Evolutionary conservation across 2,329 filamentous ascomycete species (phyloP).

Genomic region (Arachnomyces sp.): DNA sequence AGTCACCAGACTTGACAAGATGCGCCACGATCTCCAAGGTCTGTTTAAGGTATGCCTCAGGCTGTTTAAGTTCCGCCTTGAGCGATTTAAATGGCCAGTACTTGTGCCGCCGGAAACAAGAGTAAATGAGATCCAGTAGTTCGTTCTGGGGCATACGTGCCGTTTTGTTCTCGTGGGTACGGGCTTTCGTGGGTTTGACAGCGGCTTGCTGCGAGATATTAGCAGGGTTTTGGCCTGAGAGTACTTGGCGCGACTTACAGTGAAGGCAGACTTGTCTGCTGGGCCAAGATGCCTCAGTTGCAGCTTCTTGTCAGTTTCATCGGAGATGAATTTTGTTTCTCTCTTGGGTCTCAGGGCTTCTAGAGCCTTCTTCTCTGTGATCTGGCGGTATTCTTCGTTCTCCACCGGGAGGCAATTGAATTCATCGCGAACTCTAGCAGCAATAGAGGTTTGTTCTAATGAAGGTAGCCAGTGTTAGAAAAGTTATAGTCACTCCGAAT

Average conservation of each 20-base stretch:
- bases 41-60: constrained; percentile 85
- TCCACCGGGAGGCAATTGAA: constrained; percentile 65
- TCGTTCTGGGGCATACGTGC: constrained; percentile 84
- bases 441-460: constrained; percentile 67
- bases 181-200: constrained; percentile 45
- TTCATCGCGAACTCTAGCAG: constrained; percentile 66
- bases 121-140: constrained; percentile 75
- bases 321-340: constrained; percentile 45
- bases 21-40: constrained; percentile 74
- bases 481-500: background rate
- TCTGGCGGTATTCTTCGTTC: constrained; percentile 58
- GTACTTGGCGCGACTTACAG: constrained; percentile 26
- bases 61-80: constrained; percentile 68
- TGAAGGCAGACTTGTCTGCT: constrained; percentile 32
- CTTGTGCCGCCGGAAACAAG: constrained; percentile 72
- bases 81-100: constrained; percentile 94
- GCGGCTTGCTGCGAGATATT: constrained; percentile 26
- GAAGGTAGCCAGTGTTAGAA: background rate
- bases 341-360: constrained; percentile 53
- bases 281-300: constrained; percentile 49
- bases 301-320: constrained; percentile 42
- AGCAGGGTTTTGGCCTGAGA: constrained; percentile 3
- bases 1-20: constrained; percentile 72
- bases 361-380: constrained; percentile 52
- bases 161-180: constrained; percentile 67